phyloP scores from a whole-genome alignment of 1,284 basidiomycete species.

The Peniophora sp. region DNA sequence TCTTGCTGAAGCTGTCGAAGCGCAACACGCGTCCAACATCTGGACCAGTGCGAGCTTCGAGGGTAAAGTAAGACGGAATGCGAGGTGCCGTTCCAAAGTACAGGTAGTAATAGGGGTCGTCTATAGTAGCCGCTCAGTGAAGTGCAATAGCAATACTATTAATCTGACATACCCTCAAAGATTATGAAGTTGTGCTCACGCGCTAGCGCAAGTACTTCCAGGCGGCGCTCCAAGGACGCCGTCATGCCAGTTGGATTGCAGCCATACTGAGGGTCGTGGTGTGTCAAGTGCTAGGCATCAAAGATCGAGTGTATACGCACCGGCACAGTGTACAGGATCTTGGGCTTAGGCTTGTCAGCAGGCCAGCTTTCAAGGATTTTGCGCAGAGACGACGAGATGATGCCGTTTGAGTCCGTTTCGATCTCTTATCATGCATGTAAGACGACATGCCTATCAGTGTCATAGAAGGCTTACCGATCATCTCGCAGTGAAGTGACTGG shows the following conservation, averaged over 20 bases:
- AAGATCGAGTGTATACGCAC: constrained; percentile 29
- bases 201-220: constrained; percentile 71
- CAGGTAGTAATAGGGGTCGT: constrained; percentile 75
- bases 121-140: constrained; percentile 22
- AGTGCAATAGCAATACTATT: too few species aligned
- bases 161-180: constrained; percentile 9
- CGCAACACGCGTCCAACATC: constrained; percentile 72
- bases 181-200: constrained; percentile 76
- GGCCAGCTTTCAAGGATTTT: constrained; percentile 74
- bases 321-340: constrained; percentile 79
- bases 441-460: neutral
- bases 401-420: constrained; percentile 72
- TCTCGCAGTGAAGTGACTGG: constrained; percentile 44
- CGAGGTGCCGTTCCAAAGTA: constrained; percentile 62
- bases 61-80: constrained; percentile 70
- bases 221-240: constrained; percentile 64
- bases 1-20: constrained; percentile 86
- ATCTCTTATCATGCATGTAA: constrained; percentile 50
- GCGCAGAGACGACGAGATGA: constrained; percentile 58
- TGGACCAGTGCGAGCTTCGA: constrained; percentile 46
- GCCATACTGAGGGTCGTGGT: constrained; percentile 46
- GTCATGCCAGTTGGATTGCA: constrained; percentile 84
- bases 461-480: constrained; percentile 41
- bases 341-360: constrained; percentile 63
- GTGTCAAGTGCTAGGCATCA: constrained; percentile 1